Percentiles rank a stretch among this genome's conserved stretches.
phyloP scores from a whole-genome alignment of 2,329 filamentous ascomycete genomes.

The Geosmithia morbida region DNA sequence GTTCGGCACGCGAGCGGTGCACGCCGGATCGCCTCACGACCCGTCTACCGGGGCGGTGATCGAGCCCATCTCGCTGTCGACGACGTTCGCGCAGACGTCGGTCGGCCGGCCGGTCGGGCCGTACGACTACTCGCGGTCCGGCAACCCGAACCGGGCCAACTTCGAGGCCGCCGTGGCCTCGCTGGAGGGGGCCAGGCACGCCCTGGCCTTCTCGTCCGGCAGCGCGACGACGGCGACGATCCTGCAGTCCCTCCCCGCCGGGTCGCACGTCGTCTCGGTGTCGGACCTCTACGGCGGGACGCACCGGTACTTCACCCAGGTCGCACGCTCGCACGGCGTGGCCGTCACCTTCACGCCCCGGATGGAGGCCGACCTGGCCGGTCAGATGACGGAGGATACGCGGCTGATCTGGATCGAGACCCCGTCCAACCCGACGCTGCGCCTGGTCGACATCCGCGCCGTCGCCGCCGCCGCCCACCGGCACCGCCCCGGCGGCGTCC shows the following conservation, averaged over 20 bases:
- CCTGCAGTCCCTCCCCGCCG: slow-evolving; percentile 79
- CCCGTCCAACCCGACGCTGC: slow-evolving; percentile 86
- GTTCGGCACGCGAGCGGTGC: slow-evolving; percentile 90
- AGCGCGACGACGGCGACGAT: slow-evolving; percentile 89
- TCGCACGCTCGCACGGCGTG: slow-evolving; percentile 86
- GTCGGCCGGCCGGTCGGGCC: slow-evolving; percentile 77
- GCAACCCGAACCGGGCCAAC: slow-evolving; percentile 90
- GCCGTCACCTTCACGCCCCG: slow-evolving; percentile 86
- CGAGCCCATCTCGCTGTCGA: slow-evolving; percentile 88
- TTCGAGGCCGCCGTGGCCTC: slow-evolving; percentile 87
- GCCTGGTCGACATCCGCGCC: slow-evolving; percentile 81
- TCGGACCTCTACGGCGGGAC: slow-evolving; percentile 97
- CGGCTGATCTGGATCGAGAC: slow-evolving; percentile 94
- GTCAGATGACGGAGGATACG: slow-evolving; percentile 76
- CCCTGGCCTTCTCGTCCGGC: slow-evolving; percentile 87
- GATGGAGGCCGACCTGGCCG: slow-evolving; percentile 76
- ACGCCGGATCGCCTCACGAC: slow-evolving; percentile 85
- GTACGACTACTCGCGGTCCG: slow-evolving; percentile 88
- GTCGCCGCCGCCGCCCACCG: slow-evolving; percentile 73
- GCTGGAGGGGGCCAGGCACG: slow-evolving; percentile 83
- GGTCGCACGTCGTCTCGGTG: slow-evolving; percentile 89
- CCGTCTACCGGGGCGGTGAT: slow-evolving; percentile 90
- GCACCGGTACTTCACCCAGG: slow-evolving; percentile 97
- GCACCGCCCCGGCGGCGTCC: slow-evolving; percentile 71
- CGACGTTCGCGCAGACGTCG: slow-evolving; percentile 83